Conservation (phyloP, 2,329 filamentous ascomycete species). For the Aspergillus floridensis region DNA sequence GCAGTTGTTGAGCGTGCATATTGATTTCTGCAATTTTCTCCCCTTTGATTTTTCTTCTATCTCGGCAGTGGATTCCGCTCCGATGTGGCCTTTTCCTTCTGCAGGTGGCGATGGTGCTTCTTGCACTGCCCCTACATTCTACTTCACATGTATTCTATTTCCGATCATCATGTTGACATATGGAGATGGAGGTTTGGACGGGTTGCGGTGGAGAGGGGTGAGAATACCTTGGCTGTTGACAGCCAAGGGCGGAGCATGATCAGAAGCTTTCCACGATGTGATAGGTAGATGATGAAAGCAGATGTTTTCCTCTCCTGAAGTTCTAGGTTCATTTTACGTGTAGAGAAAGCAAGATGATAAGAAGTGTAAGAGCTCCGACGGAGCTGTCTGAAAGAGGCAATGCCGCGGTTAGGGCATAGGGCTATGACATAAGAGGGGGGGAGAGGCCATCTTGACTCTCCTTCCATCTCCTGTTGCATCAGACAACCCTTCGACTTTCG, state of each 20-base stretch:
- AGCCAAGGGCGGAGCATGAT: not conserved
- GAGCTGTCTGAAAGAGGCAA: slow-evolving; percentile 1
- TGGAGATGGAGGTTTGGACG: slow-evolving; percentile 2
- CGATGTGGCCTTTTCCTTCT: slow-evolving; percentile 6
- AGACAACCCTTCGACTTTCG: not conserved
- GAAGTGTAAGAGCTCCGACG: not conserved
- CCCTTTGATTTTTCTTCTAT: slow-evolving; percentile 9
- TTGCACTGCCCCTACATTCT: not conserved
- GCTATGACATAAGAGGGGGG: slow-evolving; percentile 15
- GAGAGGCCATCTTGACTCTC: not conserved
- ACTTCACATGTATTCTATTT: slow-evolving; percentile 6
- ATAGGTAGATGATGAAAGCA: not conserved
- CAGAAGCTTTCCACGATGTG: not conserved
- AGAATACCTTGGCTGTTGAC: not conserved
- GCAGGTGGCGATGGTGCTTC: not conserved
- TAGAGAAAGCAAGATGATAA: no score
- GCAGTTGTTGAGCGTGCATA: slow-evolving; percentile 41
- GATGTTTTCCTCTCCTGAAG: not conserved
- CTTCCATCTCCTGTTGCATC: not conserved
- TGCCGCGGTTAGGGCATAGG: slow-evolving; percentile 12
- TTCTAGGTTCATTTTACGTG: not conserved
- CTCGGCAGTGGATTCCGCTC: slow-evolving; percentile 3
- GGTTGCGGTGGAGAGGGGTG: not conserved
- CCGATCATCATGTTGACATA: slow-evolving; percentile 1
- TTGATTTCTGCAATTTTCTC: slow-evolving; percentile 20